A percentile compares a stretch with the other conserved stretches of the same genome.
phyloP scores from a whole-genome alignment of 78 protist genomes.

The Fonticula alba region DNA sequence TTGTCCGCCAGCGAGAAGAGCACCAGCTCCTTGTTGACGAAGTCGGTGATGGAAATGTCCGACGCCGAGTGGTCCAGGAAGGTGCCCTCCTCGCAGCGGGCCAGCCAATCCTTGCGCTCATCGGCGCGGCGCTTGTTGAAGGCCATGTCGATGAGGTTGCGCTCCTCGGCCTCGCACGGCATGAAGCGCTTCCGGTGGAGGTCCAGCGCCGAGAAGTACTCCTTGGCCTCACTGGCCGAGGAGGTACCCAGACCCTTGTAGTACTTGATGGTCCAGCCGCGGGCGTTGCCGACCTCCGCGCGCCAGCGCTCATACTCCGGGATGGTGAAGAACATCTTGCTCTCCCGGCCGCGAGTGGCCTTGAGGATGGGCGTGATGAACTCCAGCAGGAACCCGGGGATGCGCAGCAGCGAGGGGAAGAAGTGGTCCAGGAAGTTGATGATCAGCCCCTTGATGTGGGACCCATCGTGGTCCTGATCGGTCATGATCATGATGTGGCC shows the following conservation, averaged over 20 bases:
- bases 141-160: conserved; percentile 45
- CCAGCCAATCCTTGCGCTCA: conserved; percentile 84
- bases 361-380: conserved; percentile 97
- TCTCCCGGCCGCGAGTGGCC: conserved; percentile 21
- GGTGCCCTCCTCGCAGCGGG: background rate
- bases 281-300: background rate
- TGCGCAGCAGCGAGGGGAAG: conserved; percentile 85
- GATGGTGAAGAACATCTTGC: conserved; percentile 74
- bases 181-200: conserved; percentile 50
- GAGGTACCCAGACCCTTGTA: conserved; percentile 83
- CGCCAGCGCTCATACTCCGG: conserved; percentile 71
- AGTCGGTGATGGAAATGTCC: conserved; percentile 22
- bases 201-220: conserved; percentile 66
- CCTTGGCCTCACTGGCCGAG: conserved; percentile 72
- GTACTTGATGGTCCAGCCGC: conserved; percentile 13
- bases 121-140: conserved; percentile 59
- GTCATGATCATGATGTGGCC: conserved; percentile 98
- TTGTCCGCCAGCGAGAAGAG: conserved; percentile 78
- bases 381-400: conserved; percentile 70
- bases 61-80: conserved; percentile 10
- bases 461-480: conserved; percentile 98
- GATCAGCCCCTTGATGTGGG: conserved; percentile 98
- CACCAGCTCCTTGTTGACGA: conserved; percentile 81
- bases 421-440: conserved; percentile 83
- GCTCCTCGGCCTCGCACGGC: conserved; percentile 40